These are phyloP conservation scores for Ulmus americana DNA, from an alignment of 331 rosid species.

Conservation along the genomic window DNA sequence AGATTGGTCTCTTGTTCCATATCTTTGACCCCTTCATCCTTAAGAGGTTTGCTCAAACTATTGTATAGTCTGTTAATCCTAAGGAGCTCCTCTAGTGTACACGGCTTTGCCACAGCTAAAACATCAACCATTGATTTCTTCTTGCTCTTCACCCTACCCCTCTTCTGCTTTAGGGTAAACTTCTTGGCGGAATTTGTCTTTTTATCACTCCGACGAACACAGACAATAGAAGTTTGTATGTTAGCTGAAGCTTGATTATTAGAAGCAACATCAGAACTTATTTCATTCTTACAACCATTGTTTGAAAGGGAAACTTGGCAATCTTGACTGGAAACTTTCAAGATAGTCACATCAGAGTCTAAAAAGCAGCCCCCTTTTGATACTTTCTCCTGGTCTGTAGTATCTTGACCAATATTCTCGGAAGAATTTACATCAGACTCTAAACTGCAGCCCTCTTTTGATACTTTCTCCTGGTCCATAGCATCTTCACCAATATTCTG, in stretches of 20 bases:
- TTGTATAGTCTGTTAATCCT: conserved; percentile 29
- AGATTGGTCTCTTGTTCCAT: conserved; percentile 14
- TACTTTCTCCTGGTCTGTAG: conserved; percentile 16
- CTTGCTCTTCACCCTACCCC: conserved; percentile 35
- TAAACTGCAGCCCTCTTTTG: conserved; percentile 20
- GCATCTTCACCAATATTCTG: conserved; percentile 11
- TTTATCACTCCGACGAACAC: conserved; percentile 6
- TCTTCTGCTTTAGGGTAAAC: conserved; percentile 28
- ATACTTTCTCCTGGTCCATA: conserved; percentile 16
- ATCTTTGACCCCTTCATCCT: conserved; percentile 17
- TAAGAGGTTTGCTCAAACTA: conserved; percentile 12
- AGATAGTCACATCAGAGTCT: conserved; percentile 20
- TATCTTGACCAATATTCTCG: conserved; percentile 11
- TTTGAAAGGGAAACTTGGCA: conserved; percentile 15
- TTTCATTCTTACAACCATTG: conserved; percentile 23
- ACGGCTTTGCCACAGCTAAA: conserved; percentile 39
- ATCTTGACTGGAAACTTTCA: conserved; percentile 24
- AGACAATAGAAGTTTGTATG: conserved; percentile 13
- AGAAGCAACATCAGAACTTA: conserved; percentile 20
- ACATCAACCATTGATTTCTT: conserved; percentile 45
- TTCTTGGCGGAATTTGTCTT: conserved; percentile 12
- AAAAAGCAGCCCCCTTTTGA: conserved; percentile 20
- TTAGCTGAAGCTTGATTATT: conserved; percentile 9
- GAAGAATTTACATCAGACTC: conserved; percentile 19
- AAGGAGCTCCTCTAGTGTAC: conserved; percentile 33